Conservation (phyloP, 495 filamentous ascomycete species). For the Neurospora tetrasperma region DNA sequence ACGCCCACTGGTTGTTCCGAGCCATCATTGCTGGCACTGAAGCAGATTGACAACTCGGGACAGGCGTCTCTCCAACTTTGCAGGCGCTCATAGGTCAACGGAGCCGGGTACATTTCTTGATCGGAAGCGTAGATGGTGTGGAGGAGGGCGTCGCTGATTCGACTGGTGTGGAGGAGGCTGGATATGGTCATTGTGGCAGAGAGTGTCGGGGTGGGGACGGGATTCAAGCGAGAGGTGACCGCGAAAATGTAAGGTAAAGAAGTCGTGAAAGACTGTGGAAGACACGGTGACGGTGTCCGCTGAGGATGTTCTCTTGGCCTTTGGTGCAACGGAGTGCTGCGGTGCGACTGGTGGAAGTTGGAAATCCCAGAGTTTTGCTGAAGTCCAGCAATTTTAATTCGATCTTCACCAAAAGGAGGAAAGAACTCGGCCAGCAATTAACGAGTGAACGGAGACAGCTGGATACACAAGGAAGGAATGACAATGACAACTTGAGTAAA, state of each 20-base stretch:
- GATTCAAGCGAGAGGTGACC: not conserved
- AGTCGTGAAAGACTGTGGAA: not conserved
- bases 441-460: not conserved
- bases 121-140: slow-evolving; percentile 20
- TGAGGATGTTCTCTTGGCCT: not conserved
- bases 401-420: not conserved
- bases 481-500: not conserved
- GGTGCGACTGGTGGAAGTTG: not conserved
- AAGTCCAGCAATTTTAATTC: not conserved
- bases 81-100: slow-evolving; percentile 17
- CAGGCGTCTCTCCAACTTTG: slow-evolving; percentile 16
- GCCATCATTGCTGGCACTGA: not conserved
- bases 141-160: slow-evolving; percentile 10
- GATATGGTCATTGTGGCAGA: not conserved
- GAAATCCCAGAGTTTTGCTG: not conserved
- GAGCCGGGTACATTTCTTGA: slow-evolving; percentile 26
- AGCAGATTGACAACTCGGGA: slow-evolving; percentile 18
- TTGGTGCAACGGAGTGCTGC: not conserved
- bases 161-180: not conserved
- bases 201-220: not conserved
- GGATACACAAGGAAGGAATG: not conserved
- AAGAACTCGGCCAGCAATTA: not conserved
- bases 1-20: slow-evolving; percentile 7
- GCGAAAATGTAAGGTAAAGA: not conserved
- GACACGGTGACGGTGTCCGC: not conserved